Percentiles rank a stretch among this genome's conserved stretches.
phyloP scores from a whole-genome alignment of 345 rosid species.

The Trapa bicornis region DNA sequence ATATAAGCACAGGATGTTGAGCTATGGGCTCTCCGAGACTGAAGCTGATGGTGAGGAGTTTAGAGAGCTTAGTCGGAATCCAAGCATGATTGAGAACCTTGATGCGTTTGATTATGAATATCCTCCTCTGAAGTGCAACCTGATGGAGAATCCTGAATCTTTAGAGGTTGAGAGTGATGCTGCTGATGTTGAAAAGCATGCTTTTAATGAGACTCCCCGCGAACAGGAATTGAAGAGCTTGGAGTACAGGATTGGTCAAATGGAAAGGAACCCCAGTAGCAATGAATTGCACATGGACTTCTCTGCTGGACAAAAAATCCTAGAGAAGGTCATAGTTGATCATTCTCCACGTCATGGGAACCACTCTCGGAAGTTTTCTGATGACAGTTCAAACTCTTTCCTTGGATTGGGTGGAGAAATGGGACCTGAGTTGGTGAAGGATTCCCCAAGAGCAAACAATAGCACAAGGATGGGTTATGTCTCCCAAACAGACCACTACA shows the following conservation, averaged over 20 bases:
- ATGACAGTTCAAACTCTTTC: conserved; percentile 47
- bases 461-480: conserved; percentile 33
- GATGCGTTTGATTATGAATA: conserved; percentile 51
- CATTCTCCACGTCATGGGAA: conserved; percentile 55
- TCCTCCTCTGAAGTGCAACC: conserved; percentile 67
- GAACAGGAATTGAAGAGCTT: conserved; percentile 47
- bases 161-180: conserved; percentile 44
- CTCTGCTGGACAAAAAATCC: conserved; percentile 30
- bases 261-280: conserved; percentile 55
- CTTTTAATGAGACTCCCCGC: conserved; percentile 53
- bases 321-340: conserved; percentile 65
- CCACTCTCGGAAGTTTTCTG: conserved; percentile 40
- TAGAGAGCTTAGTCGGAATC: conserved; percentile 19
- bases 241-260: conserved; percentile 55
- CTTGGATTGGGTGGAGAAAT: conserved; percentile 33
- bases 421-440: conserved; percentile 26
- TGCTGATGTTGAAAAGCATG: conserved; percentile 66
- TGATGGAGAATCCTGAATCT: conserved; percentile 41
- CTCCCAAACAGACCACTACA: conserved; percentile 26
- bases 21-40: conserved; percentile 60
- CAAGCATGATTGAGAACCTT: conserved; percentile 30
- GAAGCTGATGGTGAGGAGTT: conserved; percentile 57
- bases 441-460: conserved; percentile 40
- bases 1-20: conserved; percentile 91
- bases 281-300: conserved; percentile 36